Conservation (phyloP, 805 yeast species). For the Metschnikowia santaceciliae region DNA sequence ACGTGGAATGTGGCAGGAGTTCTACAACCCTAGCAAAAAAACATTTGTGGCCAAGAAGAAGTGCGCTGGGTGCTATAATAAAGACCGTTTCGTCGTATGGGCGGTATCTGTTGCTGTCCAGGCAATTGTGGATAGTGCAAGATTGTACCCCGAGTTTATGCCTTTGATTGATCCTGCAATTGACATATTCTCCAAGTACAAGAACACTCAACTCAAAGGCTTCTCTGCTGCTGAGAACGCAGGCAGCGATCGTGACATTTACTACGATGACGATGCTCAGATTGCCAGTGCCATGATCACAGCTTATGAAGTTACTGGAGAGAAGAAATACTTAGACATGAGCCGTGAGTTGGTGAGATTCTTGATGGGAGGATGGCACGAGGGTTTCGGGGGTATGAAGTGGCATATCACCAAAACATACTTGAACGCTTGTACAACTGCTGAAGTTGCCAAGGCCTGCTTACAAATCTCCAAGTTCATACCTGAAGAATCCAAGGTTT, state of each 20-base stretch:
- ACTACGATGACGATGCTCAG: constrained; percentile 75
- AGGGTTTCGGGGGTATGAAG: constrained; percentile 55
- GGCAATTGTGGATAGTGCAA: constrained; percentile 63
- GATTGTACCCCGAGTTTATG: constrained; percentile 45
- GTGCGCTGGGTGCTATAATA: constrained; percentile 43
- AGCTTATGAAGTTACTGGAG: constrained; percentile 65
- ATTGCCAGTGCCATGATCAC: constrained; percentile 60
- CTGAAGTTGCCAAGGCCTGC: constrained; percentile 62
- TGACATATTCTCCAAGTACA: constrained; percentile 47
- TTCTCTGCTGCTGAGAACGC: constrained; percentile 63
- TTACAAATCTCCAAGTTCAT: constrained; percentile 52
- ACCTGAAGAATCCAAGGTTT: constrained; percentile 43
- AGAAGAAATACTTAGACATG: constrained; percentile 47
- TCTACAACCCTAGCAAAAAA: constrained; percentile 35
- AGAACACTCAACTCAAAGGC: constrained; percentile 48
- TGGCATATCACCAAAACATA: constrained; percentile 65
- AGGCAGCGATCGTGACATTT: constrained; percentile 58
- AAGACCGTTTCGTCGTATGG: constrained; percentile 62
- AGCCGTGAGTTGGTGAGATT: constrained; percentile 58
- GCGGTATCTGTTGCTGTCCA: constrained; percentile 63
- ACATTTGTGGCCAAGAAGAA: constrained; percentile 36
- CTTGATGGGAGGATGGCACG: constrained; percentile 62
- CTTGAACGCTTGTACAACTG: constrained; percentile 62
- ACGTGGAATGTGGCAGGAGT: constrained; percentile 40
- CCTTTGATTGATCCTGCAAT: constrained; percentile 54